Conservation (phyloP, 2,329 filamentous ascomycete species). For the Diplodia seriata region DNA sequence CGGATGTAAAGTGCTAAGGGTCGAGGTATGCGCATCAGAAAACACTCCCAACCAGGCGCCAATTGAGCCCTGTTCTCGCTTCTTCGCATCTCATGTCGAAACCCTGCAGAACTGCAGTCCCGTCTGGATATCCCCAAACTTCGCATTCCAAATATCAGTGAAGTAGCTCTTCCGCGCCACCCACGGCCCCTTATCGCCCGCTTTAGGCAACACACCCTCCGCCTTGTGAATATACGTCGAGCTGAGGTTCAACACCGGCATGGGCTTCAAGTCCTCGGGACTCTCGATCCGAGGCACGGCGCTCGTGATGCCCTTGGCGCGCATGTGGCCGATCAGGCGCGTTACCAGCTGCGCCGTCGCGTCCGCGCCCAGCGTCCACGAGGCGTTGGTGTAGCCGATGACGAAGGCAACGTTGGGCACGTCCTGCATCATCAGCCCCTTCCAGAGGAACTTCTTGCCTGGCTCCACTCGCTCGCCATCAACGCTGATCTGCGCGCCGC, state of each 20-base stretch:
- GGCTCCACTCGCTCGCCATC: conserved; percentile 57
- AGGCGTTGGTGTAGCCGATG: conserved; percentile 66
- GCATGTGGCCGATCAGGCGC: conserved; percentile 61
- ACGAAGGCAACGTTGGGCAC: conserved; percentile 67
- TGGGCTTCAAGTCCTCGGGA: conserved; percentile 25
- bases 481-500: conserved; percentile 58
- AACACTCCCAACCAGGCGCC: too few relatives aligned
- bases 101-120: conserved; percentile 49
- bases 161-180: conserved; percentile 53
- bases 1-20: too few relatives aligned
- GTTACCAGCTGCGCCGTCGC: conserved; percentile 58
- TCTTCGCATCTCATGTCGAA: neutral
- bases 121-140: conserved; percentile 51
- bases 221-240: conserved; percentile 61
- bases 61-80: too few relatives aligned
- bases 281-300: conserved; percentile 17
- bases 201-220: conserved; percentile 54
- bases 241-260: conserved; percentile 53
- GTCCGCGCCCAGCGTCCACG: conserved; percentile 70
- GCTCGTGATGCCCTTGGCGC: conserved; percentile 8
- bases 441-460: conserved; percentile 64
- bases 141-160: conserved; percentile 52
- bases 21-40: too few relatives aligned
- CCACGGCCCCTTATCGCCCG: conserved; percentile 55
- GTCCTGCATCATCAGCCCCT: conserved; percentile 66